These are phyloP conservation scores for Cytospora leucostoma DNA, from an alignment of 2,329 filamentous ascomycete genomes.

Conservation along the genomic window DNA sequence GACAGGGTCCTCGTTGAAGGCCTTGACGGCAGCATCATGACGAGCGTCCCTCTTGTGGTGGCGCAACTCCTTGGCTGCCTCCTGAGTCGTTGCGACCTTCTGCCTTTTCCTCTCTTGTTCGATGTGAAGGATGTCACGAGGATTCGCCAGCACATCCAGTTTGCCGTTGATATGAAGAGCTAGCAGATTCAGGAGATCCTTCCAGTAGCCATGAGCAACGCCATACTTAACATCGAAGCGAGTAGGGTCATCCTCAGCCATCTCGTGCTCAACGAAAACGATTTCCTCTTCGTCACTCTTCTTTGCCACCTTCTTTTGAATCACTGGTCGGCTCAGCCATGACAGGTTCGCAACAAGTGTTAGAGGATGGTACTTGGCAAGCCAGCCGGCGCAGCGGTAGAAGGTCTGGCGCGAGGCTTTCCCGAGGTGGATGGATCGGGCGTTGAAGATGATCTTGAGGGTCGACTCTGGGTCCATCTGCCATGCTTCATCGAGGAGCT, in stretches of 20 bases:
- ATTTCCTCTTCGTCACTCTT: slow-evolving; percentile 37
- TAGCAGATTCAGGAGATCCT: slow-evolving; percentile 60
- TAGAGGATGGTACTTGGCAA: slow-evolving; percentile 54
- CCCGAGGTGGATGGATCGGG: slow-evolving; percentile 61
- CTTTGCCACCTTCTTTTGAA: slow-evolving; percentile 53
- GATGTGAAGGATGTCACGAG: slow-evolving; percentile 44
- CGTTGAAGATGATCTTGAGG: slow-evolving; percentile 62
- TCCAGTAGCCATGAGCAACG: slow-evolving; percentile 63
- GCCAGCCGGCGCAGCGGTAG: slow-evolving; percentile 58
- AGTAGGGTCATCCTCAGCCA: slow-evolving; percentile 40
- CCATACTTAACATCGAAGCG: slow-evolving; percentile 48
- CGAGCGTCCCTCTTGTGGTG: slow-evolving; percentile 41
- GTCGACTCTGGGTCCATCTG: slow-evolving; percentile 48
- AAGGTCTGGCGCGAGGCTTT: slow-evolving; percentile 54
- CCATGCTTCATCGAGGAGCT: slow-evolving; percentile 53
- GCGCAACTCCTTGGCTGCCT: slow-evolving; percentile 31
- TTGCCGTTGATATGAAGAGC: slow-evolving; percentile 51
- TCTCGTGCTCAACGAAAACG: slow-evolving; percentile 38
- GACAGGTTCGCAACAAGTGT: slow-evolving; percentile 55
- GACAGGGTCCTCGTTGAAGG: slow-evolving; percentile 45
- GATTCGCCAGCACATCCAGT: slow-evolving; percentile 45
- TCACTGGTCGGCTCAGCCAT: slow-evolving; percentile 58
- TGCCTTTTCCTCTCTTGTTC: slow-evolving; percentile 33
- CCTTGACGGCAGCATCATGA: slow-evolving; percentile 43
- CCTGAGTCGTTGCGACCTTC: slow-evolving; percentile 29